Base-by-base conservation (phyloP, 768 basidiomycete species). In the Hemileccinum rubropunctum region DNA sequence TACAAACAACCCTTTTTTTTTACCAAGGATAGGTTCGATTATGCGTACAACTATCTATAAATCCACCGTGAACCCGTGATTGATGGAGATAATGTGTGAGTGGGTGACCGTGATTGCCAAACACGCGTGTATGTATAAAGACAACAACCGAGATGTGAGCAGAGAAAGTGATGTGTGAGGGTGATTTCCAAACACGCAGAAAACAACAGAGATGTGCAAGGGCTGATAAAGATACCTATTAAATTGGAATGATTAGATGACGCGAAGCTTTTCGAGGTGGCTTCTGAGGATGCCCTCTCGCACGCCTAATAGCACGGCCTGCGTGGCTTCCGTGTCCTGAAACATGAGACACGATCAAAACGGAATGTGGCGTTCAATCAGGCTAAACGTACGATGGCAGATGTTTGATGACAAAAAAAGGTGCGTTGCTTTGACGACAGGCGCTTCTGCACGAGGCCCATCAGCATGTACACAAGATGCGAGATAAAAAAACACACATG, bases 321-420 rank as follows among this genome's bases (percentile, higher is more conserved):
- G 66, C 0, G 74, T 75, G 6, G 73, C 65, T 27, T 58, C 43
- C 6, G 70, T 75, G 51, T 75, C 73, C 73, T 75, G 15, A 18
- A 17, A n/a, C 17, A 7, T 17, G 17, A 11, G 3, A 20, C 18
- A 17, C 23, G 23, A 23, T 49, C 39, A 48, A 42, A 17, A 30
- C 14, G 14, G 9, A n/a, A 20, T 12, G 21, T 4, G 3, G 28
- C 23, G 12, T 23, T 10, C 3, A 14, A 41, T 9, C 9, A 8
- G 9, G 2, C 27, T 23, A 1, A 13, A 76, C 83, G 45, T 59
- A 85, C 85, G 39, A 86, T 80, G 5, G 85, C 86, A 34, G 84
- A 84, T 0, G 85, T 87, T 58, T 84, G 80, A 57, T 88, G 80
- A 53, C 79, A 82, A 56, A 84, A 79, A 58, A 87, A 87, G 1